Evolutionary conservation across 1,284 basidiomycete genomes (phyloP).

Genomic region (Fomitiporia mediterranea): DNA sequence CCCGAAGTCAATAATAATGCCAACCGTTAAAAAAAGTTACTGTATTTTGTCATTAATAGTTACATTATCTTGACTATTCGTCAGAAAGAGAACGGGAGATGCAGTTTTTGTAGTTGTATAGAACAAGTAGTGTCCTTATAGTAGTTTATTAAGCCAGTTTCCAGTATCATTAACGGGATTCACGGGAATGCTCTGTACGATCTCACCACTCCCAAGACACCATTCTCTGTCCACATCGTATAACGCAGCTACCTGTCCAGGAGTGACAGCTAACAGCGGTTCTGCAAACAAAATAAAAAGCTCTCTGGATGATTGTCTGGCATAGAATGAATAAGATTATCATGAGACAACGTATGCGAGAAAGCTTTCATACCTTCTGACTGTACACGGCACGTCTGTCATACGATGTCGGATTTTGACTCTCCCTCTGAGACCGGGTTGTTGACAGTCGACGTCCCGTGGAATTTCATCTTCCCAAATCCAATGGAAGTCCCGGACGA

Average conservation of each 20-base stretch:
- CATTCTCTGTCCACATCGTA: conserved; percentile 57
- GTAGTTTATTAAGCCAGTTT: neutral
- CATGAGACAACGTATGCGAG: neutral
- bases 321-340: neutral
- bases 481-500: conserved; percentile 61
- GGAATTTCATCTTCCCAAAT: conserved; percentile 67
- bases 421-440: conserved; percentile 43
- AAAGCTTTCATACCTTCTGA: conserved; percentile 29
- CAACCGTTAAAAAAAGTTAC: too few species aligned
- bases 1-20: too few species aligned
- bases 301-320: conserved; percentile 14
- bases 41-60: too few species aligned
- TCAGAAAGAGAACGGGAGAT: neutral
- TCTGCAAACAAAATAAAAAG: conserved; percentile 46
- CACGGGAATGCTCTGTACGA: conserved; percentile 31
- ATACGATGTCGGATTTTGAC: conserved; percentile 76
- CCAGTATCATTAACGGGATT: neutral
- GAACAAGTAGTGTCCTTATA: neutral
- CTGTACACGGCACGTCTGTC: conserved; percentile 47
- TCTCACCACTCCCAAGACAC: conserved; percentile 83
- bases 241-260: conserved; percentile 76
- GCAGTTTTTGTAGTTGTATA: neutral
- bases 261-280: conserved; percentile 67
- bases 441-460: conserved; percentile 34
- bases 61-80: too few species aligned